Evolutionary conservation across 2,329 filamentous ascomycete species (phyloP), one percentile per base, ranked within the genome.

Genomic region (Chaetomium sp.): DNA sequence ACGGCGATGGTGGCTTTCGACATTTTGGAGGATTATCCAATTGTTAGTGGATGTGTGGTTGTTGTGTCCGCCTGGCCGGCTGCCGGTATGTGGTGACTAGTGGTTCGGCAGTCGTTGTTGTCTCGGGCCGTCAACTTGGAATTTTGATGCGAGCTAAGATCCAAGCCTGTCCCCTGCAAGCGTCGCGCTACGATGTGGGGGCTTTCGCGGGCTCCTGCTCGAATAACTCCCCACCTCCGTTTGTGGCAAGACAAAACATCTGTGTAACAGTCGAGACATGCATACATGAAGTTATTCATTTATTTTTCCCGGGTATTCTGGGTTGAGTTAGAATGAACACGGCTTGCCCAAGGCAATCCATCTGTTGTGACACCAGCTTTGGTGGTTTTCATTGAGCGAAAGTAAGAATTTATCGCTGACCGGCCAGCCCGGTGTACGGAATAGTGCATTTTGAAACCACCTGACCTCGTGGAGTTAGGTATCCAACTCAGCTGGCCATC

Each of bases 1-100:
- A 91, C 83, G 70, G 89, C 90, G 71, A 94, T 74, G 38, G 90
- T 92, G 27, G 87, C 83, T 77, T 93, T 94, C 65, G 91, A 93
- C 91, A 94, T 94, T 70, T 65, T 82, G 77, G 64, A 38, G 23
- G 12, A 16, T 5, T 27, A 13, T 57, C 38, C 16, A 45, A 19
- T 31, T 27, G 1, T 10, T 47, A 10, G 2, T 42, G 7, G 1
- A 13, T 27, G 12, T 35, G 38, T 31, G 16, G 21, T 38, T 53
- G 4, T 8, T 12, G 4, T 35, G n/a, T 23, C 33, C n/a, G 42
- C 3, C 55, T 25, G 55, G 12, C 35, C 23, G n/a, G 55, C 35
- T 29, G 33, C 33, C 35, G 33, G 23, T 12, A 25, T 42, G 42
- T 49, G 56, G 38, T 57, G 13, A 5, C 8, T 42, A 12, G 35